A percentile compares a stretch with the other conserved stretches of the same genome.
Evolutionary conservation across 2,329 filamentous ascomycete genomes (phyloP).

Genomic region (Fusarium scirpi): DNA sequence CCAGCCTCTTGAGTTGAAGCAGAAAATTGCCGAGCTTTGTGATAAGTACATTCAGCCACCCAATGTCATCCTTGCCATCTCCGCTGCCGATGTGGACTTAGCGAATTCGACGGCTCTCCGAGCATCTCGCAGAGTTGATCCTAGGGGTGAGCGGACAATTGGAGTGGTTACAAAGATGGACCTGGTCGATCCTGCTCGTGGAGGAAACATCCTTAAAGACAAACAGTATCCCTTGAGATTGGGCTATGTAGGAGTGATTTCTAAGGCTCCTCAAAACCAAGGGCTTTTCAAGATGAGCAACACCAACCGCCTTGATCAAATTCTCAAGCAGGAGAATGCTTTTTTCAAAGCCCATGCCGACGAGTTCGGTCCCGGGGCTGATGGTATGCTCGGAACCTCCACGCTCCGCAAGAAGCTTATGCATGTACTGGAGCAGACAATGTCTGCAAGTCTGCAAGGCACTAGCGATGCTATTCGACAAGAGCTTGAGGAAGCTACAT

Average conservation of each 20-base stretch:
- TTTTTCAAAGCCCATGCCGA: conserved; percentile 87
- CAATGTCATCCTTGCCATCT: conserved; percentile 97
- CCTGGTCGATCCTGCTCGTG: conserved; percentile 85
- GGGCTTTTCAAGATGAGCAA: conserved; percentile 87
- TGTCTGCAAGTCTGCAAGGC: conserved; percentile 90
- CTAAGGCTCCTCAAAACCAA: conserved; percentile 76
- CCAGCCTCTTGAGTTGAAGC: conserved; percentile 90
- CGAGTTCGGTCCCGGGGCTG: conserved; percentile 80
- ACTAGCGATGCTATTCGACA: conserved; percentile 94
- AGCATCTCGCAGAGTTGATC: conserved; percentile 91
- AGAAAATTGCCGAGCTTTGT: conserved; percentile 94
- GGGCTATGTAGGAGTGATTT: conserved; percentile 96
- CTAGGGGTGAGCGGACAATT: conserved; percentile 93
- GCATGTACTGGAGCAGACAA: conserved; percentile 95
- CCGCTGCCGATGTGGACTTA: conserved; percentile 95
- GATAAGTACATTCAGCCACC: conserved; percentile 98
- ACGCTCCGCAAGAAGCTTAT: conserved; percentile 95
- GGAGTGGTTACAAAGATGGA: conserved; percentile 99
- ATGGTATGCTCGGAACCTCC: conserved; percentile 83
- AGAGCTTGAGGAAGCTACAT: conserved; percentile 95
- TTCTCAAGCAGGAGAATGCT: conserved; percentile 87
- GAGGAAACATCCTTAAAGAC: conserved; percentile 82
- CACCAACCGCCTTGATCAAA: conserved; percentile 81
- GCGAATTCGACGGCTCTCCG: conserved; percentile 94
- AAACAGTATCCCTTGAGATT: conserved; percentile 94